Conservation (phyloP, 2,329 filamentous ascomycete species). For the Capronia epimyces region DNA sequence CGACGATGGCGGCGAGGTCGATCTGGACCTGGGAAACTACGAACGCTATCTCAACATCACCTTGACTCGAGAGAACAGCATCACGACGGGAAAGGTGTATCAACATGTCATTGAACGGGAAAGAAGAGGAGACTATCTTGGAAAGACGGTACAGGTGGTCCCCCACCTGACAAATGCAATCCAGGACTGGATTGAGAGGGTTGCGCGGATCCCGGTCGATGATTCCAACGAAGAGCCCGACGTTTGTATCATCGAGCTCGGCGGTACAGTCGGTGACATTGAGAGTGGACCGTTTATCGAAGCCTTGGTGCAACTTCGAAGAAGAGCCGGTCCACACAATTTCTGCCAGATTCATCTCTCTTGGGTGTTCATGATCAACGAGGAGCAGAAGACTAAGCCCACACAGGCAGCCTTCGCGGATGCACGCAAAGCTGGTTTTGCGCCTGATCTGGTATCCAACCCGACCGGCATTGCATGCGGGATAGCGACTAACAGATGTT, state of each 20-base stretch:
- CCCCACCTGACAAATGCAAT: constrained; percentile 89
- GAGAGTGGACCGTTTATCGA: constrained; percentile 85
- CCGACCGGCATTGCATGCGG: constrained; percentile 18
- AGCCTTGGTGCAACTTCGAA: constrained; percentile 71
- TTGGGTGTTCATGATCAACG: constrained; percentile 69
- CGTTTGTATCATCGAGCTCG: constrained; percentile 76
- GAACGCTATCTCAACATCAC: constrained; percentile 77
- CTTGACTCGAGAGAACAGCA: constrained; percentile 82
- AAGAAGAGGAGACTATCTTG: constrained; percentile 71
- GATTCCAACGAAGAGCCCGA: constrained; percentile 77
- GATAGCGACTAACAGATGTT: constrained; percentile 14
- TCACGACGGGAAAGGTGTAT: constrained; percentile 97
- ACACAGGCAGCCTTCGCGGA: constrained; percentile 86
- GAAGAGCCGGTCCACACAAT: constrained; percentile 67
- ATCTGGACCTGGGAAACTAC: constrained; percentile 71
- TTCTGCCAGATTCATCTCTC: constrained; percentile 87
- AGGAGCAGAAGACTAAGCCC: constrained; percentile 93
- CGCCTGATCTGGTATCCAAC: constrained; percentile 58
- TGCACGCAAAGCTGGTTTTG: constrained; percentile 72
- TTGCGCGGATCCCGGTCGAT: constrained; percentile 79
- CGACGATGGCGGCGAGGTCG: constrained; percentile 72
- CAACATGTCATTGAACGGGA: constrained; percentile 76
- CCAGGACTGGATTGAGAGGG: constrained; percentile 85
- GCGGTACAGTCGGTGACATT: constrained; percentile 62
- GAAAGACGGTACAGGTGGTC: constrained; percentile 83